Evolutionary conservation across 2,329 filamentous ascomycete genomes (phyloP).

Genomic region (Aspergillus novoparasiticus): DNA sequence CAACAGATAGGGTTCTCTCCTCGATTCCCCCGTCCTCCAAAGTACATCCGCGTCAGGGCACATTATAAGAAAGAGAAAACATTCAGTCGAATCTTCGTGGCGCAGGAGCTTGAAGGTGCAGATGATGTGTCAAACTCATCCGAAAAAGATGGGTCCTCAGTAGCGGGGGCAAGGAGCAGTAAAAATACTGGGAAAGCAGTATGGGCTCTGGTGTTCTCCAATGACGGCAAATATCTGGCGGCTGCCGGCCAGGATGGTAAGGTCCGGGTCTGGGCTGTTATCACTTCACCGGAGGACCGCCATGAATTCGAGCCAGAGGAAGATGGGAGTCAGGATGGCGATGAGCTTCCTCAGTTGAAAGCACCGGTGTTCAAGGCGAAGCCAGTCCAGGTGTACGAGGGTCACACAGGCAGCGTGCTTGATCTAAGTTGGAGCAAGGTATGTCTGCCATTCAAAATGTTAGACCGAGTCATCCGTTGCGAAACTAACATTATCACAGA

Average conservation of each 20-base stretch:
- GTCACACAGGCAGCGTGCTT: slow-evolving; percentile 82
- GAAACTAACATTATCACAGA: slow-evolving; percentile 47
- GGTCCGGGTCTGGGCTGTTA: slow-evolving; percentile 85
- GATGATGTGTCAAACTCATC: slow-evolving; percentile 38
- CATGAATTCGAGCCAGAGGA: slow-evolving; percentile 72
- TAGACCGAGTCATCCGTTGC: neutral
- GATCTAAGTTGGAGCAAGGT: slow-evolving; percentile 96
- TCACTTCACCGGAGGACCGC: slow-evolving; percentile 80
- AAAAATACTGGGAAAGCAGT: slow-evolving; percentile 64
- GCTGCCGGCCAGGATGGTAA: slow-evolving; percentile 88
- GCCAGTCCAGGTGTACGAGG: slow-evolving; percentile 76
- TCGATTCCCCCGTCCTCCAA: slow-evolving; percentile 81
- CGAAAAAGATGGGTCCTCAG: slow-evolving; percentile 33
- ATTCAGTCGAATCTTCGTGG: slow-evolving; percentile 86
- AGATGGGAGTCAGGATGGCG: slow-evolving; percentile 53
- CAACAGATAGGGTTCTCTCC: slow-evolving; percentile 82
- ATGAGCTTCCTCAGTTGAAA: slow-evolving; percentile 66
- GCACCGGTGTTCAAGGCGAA: slow-evolving; percentile 87
- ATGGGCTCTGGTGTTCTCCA: slow-evolving; percentile 92
- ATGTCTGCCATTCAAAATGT: slow-evolving; percentile 10
- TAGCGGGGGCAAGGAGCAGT: slow-evolving; percentile 23
- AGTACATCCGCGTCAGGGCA: slow-evolving; percentile 83
- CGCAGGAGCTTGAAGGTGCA: slow-evolving; percentile 79
- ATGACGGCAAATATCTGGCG: slow-evolving; percentile 86
- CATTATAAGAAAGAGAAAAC: slow-evolving; percentile 79